Evolutionary conservation across 805 yeast species (phyloP).

Genomic region (Maudiozyma bulderi): DNA sequence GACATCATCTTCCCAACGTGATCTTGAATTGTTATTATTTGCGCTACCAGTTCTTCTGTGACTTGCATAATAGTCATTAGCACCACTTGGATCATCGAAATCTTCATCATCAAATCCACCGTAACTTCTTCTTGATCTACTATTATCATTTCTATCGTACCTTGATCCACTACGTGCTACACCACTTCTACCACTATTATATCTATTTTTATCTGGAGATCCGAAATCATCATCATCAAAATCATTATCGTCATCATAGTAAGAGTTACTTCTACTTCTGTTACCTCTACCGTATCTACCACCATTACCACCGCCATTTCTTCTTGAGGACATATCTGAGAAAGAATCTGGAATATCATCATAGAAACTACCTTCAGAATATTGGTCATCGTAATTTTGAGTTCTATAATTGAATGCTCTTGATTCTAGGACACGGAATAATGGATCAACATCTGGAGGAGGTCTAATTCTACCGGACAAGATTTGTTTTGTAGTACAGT

Average conservation of each 20-base stretch:
- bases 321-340: constrained; percentile 26
- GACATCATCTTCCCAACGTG: constrained; percentile 84
- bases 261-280: constrained; percentile 8
- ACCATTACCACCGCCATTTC: constrained; percentile 18
- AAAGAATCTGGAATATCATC: constrained; percentile 44
- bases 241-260: constrained; percentile 21
- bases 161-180: constrained; percentile 7
- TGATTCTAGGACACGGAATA: constrained; percentile 77
- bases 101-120: constrained; percentile 7
- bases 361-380: constrained; percentile 53
- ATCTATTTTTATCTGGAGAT: constrained; percentile 2
- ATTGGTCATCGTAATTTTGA: constrained; percentile 47
- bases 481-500: constrained; percentile 79
- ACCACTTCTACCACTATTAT: background rate
- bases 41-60: constrained; percentile 20
- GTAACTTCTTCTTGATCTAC: constrained; percentile 8
- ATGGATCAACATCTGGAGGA: constrained; percentile 82
- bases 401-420: constrained; percentile 61
- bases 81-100: constrained; percentile 31
- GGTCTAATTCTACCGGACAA: constrained; percentile 82
- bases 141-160: constrained; percentile 2
- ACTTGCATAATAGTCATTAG: constrained; percentile 32
- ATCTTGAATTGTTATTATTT: constrained; percentile 18
- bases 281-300: constrained; percentile 15
- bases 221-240: constrained; percentile 16